A percentile compares a stretch with the other conserved stretches of the same genome.
phyloP scores from a whole-genome alignment of 208 protist genomes.

The Wallacemonas rigidus region DNA sequence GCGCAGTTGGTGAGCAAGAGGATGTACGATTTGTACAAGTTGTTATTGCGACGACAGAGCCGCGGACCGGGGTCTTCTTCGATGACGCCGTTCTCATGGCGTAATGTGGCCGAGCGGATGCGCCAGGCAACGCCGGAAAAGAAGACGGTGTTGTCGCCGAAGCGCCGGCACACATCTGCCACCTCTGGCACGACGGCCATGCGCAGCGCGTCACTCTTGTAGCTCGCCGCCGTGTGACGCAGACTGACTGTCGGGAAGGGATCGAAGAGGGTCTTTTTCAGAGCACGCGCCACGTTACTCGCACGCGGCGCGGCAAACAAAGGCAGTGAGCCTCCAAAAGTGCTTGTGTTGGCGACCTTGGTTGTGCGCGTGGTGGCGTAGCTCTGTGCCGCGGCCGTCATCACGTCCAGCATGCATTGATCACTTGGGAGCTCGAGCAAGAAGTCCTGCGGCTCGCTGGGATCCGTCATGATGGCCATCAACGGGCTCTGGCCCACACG shows the following conservation, averaged over 20 bases:
- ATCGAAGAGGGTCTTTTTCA: constrained; percentile 55
- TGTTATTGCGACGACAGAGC: constrained; percentile 45
- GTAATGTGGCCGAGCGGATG: constrained; percentile 49
- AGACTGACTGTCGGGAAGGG: constrained; percentile 56
- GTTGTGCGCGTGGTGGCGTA: neutral
- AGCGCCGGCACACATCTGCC: constrained; percentile 50
- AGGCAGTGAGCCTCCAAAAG: constrained; percentile 28
- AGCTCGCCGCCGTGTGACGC: constrained; percentile 37
- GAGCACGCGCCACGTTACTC: constrained; percentile 41
- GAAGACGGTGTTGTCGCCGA: constrained; percentile 75
- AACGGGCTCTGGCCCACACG: constrained; percentile 31
- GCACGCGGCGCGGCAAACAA: constrained; percentile 39
- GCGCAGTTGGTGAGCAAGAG: constrained; percentile 70
- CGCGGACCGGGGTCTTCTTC: constrained; percentile 28
- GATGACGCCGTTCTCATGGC: constrained; percentile 26
- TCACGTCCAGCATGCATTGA: constrained; percentile 16
- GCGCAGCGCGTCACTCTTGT: constrained; percentile 44
- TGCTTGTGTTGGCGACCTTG: constrained; percentile 16
- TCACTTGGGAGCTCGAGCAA: constrained; percentile 36
- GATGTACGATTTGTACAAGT: constrained; percentile 57
- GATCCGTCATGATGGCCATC: constrained; percentile 42
- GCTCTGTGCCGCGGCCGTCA: constrained; percentile 17
- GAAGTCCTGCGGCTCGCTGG: constrained; percentile 37
- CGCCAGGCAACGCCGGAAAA: constrained; percentile 75
- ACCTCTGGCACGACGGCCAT: constrained; percentile 56